A percentile compares a stretch with the other conserved stretches of the same genome.
These are phyloP conservation scores for Phragmites australis DNA, from an alignment of 176 grass and related monocot species.

Conservation along the genomic window DNA sequence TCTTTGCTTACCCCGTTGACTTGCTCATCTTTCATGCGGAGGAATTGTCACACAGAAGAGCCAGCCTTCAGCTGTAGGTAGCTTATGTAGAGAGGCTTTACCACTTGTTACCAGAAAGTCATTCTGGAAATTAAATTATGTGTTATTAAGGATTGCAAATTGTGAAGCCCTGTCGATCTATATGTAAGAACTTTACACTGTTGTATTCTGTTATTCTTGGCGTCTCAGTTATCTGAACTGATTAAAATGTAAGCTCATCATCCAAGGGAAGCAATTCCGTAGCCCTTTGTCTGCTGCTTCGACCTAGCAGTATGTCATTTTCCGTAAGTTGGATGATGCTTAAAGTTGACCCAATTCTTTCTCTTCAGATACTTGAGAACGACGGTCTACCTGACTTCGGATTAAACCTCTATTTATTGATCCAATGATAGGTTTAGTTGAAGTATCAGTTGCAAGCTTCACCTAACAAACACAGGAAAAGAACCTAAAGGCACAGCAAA, in stretches of 20 bases:
- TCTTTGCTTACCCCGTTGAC: slow-evolving; percentile 9
- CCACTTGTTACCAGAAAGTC: slow-evolving; percentile 47
- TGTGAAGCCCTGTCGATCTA: slow-evolving; percentile 20
- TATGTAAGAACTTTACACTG: slow-evolving; percentile 36
- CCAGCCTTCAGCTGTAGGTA: slow-evolving; percentile 33
- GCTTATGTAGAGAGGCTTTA: slow-evolving; percentile 45
- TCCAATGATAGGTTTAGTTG: neutral
- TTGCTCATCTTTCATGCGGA: slow-evolving; percentile 15
- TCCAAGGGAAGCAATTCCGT: neutral
- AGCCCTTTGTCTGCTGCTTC: neutral
- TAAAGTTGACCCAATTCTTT: neutral
- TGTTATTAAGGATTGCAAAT: neutral
- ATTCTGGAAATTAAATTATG: slow-evolving; percentile 41
- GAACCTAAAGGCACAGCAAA: neutral
- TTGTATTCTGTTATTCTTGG: slow-evolving; percentile 32
- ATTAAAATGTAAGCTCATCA: slow-evolving; percentile 20
- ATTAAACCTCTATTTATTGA: neutral
- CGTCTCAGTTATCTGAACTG: neutral
- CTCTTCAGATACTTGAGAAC: neutral
- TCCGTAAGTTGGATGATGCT: slow-evolving; percentile 34
- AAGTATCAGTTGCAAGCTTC: neutral
- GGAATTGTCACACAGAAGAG: slow-evolving; percentile 25
- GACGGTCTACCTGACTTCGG: slow-evolving; percentile 14
- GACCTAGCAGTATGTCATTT: slow-evolving; percentile 19
- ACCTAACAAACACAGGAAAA: neutral